Conservation (phyloP, 1,284 basidiomycete species). For the Fomitiporia mediterranea region DNA sequence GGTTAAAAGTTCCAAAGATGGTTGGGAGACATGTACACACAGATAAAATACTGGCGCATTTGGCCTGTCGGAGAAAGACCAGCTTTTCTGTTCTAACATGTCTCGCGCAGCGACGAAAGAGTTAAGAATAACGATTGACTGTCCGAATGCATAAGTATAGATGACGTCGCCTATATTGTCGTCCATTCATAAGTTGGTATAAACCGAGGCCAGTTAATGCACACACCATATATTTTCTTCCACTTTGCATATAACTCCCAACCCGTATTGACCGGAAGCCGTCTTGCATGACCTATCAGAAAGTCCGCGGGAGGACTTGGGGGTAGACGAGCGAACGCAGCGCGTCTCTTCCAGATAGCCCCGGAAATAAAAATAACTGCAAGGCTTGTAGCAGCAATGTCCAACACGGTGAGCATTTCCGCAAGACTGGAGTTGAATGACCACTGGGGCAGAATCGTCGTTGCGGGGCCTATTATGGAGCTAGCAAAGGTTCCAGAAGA, state of each 20-base stretch:
- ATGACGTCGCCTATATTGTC: conserved; percentile 31
- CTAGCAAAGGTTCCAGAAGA: too few relatives aligned
- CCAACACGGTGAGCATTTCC: too few relatives aligned
- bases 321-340: too few relatives aligned
- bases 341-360: too few relatives aligned
- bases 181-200: not conserved
- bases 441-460: too few relatives aligned
- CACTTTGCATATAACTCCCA: conserved; percentile 30
- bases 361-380: too few relatives aligned
- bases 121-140: conserved; percentile 34
- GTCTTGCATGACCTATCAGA: conserved; percentile 30
- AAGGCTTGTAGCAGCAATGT: too few relatives aligned
- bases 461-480: too few relatives aligned
- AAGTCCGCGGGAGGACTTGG: conserved; percentile 32
- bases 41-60: conserved; percentile 27
- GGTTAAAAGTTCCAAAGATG: not conserved
- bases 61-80: conserved; percentile 36
- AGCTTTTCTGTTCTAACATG: conserved; percentile 36
- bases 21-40: conserved; percentile 19
- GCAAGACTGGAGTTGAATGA: too few relatives aligned
- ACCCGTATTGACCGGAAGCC: conserved; percentile 28
- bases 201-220: conserved; percentile 25
- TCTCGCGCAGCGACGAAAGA: conserved; percentile 32
- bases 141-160: conserved; percentile 32
- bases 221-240: conserved; percentile 32